Percentiles rank a stretch among this genome's conserved stretches.
phyloP scores from a whole-genome alignment of 768 basidiomycete genomes.

The Hygrophorus pudorinus region DNA sequence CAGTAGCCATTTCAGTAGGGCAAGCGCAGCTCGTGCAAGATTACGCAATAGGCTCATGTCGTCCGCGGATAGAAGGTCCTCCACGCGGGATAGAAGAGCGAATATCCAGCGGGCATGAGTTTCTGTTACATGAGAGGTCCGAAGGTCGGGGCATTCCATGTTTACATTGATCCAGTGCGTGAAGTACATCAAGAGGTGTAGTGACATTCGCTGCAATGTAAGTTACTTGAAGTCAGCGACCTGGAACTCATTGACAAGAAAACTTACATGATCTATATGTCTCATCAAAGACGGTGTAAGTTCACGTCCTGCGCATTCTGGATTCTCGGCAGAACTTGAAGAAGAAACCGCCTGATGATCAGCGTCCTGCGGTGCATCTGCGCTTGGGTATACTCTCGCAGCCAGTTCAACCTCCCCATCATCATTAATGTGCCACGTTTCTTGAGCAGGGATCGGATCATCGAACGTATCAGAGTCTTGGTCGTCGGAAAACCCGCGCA shows the following conservation, averaged over 20 bases:
- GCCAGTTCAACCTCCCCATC: conserved; percentile 34
- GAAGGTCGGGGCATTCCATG: conserved; percentile 33
- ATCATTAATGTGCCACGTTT: conserved; percentile 25
- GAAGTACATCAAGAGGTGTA: conserved; percentile 80
- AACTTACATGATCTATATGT: conserved; percentile 57
- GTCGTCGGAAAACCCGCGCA: conserved; percentile 30
- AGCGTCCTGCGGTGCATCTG: too few species aligned
- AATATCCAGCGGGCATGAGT: conserved; percentile 74
- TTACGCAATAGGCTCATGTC: conserved; percentile 70
- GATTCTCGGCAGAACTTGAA: conserved; percentile 2
- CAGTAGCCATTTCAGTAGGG: conserved; percentile 31
- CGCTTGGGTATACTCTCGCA: conserved; percentile 18
- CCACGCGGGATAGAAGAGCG: conserved; percentile 56
- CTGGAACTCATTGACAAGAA: conserved; percentile 3
- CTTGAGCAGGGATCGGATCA: conserved; percentile 7
- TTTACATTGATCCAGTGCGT: conserved; percentile 68
- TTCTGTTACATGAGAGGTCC: conserved; percentile 33
- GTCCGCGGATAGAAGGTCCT: conserved; percentile 60
- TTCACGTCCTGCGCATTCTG: conserved; percentile 32
- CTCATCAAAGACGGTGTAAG: conserved; percentile 48
- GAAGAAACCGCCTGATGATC: background rate
- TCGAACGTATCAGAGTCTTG: conserved; percentile 10
- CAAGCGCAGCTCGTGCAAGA: conserved; percentile 62
- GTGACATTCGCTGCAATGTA: conserved; percentile 44
- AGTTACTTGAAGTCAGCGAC: conserved; percentile 10